Evolutionary conservation across 2,329 filamentous ascomycete species (phyloP).

Genomic region (Orbilia javanica): DNA sequence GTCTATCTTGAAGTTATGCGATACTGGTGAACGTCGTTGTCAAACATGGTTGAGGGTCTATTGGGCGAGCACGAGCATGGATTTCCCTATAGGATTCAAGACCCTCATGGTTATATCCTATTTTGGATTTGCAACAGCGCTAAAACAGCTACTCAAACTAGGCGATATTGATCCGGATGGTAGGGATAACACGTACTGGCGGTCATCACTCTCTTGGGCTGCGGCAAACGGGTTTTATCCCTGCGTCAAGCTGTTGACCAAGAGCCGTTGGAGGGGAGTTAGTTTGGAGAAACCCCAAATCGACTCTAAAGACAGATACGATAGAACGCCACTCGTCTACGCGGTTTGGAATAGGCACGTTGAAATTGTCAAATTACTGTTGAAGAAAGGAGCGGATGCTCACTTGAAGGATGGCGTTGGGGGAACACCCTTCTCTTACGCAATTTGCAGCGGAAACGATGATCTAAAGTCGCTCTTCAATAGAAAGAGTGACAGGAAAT

Average conservation of each 20-base stretch:
- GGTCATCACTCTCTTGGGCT: constrained; percentile 28
- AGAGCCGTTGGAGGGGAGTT: background rate
- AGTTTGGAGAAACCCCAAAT: background rate
- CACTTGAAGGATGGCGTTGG: constrained; percentile 16
- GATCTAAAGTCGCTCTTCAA: background rate
- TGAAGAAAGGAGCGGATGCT: background rate
- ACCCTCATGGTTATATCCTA: constrained; percentile 16
- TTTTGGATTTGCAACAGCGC: constrained; percentile 11
- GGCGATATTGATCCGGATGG: background rate
- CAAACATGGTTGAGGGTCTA: constrained; percentile 21
- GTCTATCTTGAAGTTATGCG: constrained; percentile 13
- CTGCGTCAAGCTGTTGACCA: background rate
- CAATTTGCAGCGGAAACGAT: background rate
- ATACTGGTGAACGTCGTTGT: background rate
- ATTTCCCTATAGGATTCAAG: background rate
- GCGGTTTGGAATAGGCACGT: background rate
- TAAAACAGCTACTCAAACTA: background rate
- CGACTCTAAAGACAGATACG: constrained; percentile 15
- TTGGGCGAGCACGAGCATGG: constrained; percentile 10
- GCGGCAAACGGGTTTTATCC: constrained; percentile 1
- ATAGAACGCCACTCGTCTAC: constrained; percentile 17
- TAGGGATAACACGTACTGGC: background rate
- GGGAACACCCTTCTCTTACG: constrained; percentile 29
- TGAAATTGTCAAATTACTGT: background rate
- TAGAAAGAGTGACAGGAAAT: background rate